Evolutionary conservation across 345 rosid species (phyloP).

Genomic region (Fremontodendron californicum): DNA sequence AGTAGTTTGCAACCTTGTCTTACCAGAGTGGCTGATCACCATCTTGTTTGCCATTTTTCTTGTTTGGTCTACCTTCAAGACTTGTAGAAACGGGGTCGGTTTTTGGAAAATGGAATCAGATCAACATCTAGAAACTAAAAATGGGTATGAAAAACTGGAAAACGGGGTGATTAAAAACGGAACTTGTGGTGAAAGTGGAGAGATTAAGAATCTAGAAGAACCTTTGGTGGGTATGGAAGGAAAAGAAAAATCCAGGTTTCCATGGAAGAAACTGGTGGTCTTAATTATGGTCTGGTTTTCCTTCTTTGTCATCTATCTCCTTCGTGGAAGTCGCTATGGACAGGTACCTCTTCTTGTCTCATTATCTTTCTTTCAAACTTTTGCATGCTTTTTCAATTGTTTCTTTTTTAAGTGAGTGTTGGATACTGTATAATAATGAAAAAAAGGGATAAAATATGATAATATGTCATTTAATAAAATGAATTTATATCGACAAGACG

Average conservation of each 20-base stretch:
- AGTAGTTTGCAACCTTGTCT: slow-evolving; percentile 62
- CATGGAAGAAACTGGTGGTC: slow-evolving; percentile 72
- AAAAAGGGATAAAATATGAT: no score
- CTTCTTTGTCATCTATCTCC: slow-evolving; percentile 57
- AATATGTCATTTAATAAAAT: no score
- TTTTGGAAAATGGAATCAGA: slow-evolving; percentile 65
- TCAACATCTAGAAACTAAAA: slow-evolving; percentile 23
- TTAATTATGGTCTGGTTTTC: slow-evolving; percentile 68
- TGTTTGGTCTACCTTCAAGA: slow-evolving; percentile 71
- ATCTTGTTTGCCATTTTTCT: slow-evolving; percentile 61
- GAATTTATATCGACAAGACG: no score
- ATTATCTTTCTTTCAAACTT: neutral
- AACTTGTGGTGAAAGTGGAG: slow-evolving; percentile 23
- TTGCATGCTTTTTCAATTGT: neutral
- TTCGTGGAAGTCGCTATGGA: slow-evolving; percentile 65
- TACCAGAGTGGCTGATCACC: slow-evolving; percentile 89
- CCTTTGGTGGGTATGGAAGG: slow-evolving; percentile 44
- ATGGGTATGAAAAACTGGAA: slow-evolving; percentile 32
- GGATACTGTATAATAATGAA: no score
- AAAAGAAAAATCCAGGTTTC: slow-evolving; percentile 31
- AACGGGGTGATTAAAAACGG: slow-evolving; percentile 28
- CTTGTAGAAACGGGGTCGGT: slow-evolving; percentile 54
- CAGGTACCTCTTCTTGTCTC: slow-evolving; percentile 37
- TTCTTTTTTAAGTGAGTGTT: no score
- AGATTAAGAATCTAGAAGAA: slow-evolving; percentile 20